Evolutionary conservation across 225 moss, liverwort and hornwort genomes (phyloP).

Genomic region (Rhytidiadelphus loreus): DNA sequence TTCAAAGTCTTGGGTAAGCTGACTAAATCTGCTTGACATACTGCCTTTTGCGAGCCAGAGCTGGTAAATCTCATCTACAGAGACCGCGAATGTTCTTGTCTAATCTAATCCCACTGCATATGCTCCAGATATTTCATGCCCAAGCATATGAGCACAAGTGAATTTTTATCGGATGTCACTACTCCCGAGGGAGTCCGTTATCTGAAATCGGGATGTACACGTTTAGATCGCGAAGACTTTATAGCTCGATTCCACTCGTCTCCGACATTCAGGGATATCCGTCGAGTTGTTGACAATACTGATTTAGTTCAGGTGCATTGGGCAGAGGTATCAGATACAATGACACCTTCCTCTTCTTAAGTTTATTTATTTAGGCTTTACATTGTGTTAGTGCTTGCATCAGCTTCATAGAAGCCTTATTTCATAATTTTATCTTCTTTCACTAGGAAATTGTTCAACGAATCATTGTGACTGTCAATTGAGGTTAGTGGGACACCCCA

Average conservation of each 20-base stretch:
- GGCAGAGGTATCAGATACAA: conserved; percentile 54
- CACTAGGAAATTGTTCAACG: background rate
- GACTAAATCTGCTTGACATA: background rate
- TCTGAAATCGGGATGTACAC: conserved; percentile 52
- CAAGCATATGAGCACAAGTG: conserved; percentile 55
- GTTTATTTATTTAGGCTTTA: background rate
- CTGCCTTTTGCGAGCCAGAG: background rate
- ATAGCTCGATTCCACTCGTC: conserved; percentile 52
- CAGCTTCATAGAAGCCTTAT: background rate
- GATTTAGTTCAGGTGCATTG: conserved; percentile 54
- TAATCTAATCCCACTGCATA: background rate
- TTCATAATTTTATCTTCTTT: background rate
- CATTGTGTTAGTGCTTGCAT: background rate
- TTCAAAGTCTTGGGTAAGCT: conserved; percentile 77
- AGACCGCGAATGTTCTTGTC: background rate
- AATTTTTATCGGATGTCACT: conserved; percentile 82
- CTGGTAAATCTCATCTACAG: background rate
- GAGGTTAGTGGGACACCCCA: background rate
- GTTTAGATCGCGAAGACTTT: conserved; percentile 48
- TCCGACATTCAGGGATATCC: conserved; percentile 52
- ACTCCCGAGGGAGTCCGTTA: conserved; percentile 58
- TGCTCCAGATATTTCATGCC: conserved; percentile 71
- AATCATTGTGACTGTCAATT: background rate
- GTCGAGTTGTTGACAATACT: conserved; percentile 61
- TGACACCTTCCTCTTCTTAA: background rate